Evolutionary conservation across 345 rosid species (phyloP).

Genomic region (Aquilaria sinensis): DNA sequence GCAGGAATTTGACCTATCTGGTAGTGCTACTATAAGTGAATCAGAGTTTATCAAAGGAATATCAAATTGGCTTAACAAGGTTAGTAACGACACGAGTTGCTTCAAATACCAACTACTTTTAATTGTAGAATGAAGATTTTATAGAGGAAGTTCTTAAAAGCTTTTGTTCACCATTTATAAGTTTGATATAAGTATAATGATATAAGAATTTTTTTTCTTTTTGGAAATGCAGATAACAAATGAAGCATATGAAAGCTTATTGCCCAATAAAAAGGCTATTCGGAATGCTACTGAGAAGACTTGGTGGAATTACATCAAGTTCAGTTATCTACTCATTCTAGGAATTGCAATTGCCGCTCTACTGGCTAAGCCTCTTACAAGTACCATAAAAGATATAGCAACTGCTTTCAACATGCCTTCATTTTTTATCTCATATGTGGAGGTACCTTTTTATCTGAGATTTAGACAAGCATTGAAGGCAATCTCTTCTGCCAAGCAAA

Average conservation of each 20-base stretch:
- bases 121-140: constrained; percentile 12
- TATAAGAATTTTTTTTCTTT: neutral
- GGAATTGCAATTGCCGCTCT: constrained; percentile 27
- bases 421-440: constrained; percentile 31
- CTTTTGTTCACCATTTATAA: too few species aligned
- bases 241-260: constrained; percentile 22
- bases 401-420: constrained; percentile 25
- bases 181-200: too few species aligned
- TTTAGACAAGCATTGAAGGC: constrained; percentile 16
- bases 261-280: neutral
- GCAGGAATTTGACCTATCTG: constrained; percentile 31
- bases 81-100: neutral
- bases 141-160: neutral
- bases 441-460: constrained; percentile 32
- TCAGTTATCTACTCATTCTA: constrained; percentile 19
- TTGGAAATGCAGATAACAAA: constrained; percentile 15
- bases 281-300: constrained; percentile 5
- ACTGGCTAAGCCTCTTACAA: constrained; percentile 29
- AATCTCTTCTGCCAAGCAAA: constrained; percentile 23
- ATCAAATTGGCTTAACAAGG: constrained; percentile 25
- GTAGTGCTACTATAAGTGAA: constrained; percentile 21
- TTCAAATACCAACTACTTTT: neutral
- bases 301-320: constrained; percentile 33
- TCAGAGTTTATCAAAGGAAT: constrained; percentile 31
- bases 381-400: constrained; percentile 21